Percentiles rank a stretch among this genome's conserved stretches.
Conservation (phyloP, 2,329 filamentous ascomycete genomes). For the Fusarium mangiferae region DNA sequence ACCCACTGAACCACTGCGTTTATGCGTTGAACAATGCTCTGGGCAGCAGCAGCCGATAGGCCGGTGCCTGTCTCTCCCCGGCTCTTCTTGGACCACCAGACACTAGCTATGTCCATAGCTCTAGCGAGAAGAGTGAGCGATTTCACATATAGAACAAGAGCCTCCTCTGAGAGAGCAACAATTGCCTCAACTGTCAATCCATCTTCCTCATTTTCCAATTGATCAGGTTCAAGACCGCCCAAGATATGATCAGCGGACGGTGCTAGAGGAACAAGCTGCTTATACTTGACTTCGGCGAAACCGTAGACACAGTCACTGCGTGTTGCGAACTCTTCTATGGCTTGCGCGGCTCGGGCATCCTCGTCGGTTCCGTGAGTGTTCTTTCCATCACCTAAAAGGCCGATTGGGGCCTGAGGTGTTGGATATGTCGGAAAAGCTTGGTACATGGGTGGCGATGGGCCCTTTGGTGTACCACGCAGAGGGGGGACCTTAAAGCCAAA, state of each 20-base stretch:
- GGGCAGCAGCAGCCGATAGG: conserved; percentile 54
- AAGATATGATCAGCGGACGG: conserved; percentile 80
- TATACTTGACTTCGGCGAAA: conserved; percentile 98
- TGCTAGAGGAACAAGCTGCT: conserved; percentile 90
- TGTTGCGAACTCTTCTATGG: conserved; percentile 91
- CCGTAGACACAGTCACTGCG: conserved; percentile 96
- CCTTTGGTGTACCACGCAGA: conserved; percentile 66
- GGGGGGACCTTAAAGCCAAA: conserved; percentile 78
- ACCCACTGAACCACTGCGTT: conserved; percentile 97
- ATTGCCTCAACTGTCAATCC: conserved; percentile 87
- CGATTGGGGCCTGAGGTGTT: conserved; percentile 67
- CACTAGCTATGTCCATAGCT: conserved; percentile 92
- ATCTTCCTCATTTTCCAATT: conserved; percentile 69
- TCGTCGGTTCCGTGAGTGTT: conserved; percentile 73
- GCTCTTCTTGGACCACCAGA: conserved; percentile 88
- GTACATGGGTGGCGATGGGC: conserved; percentile 80
- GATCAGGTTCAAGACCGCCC: conserved; percentile 68
- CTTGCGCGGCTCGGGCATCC: conserved; percentile 79
- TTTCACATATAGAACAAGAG: conserved; percentile 95
- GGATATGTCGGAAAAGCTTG: conserved; percentile 89
- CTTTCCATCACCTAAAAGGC: conserved; percentile 73
- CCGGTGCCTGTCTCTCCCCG: conserved; percentile 66
- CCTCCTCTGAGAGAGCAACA: conserved; percentile 90
- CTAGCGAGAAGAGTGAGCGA: conserved; percentile 88
- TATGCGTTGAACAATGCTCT: conserved; percentile 74